These are phyloP conservation scores for Diplotaxis tenuifolia DNA, from an alignment of 345 rosid genomes.

Conservation along the genomic window DNA sequence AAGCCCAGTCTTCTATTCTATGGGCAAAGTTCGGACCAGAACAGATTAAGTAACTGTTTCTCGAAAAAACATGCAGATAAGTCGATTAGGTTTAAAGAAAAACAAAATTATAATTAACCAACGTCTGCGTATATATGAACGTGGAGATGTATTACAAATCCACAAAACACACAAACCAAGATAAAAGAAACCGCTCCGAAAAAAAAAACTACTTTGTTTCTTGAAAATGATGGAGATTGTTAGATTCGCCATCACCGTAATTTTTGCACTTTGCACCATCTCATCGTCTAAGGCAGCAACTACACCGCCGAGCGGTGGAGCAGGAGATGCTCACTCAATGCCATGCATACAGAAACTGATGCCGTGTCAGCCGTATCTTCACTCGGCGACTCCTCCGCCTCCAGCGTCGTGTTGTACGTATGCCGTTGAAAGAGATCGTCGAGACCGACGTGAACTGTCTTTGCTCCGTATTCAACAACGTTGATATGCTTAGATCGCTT, in stretches of 20 bases:
- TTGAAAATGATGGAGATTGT: conserved; percentile 13
- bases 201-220: neutral
- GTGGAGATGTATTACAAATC: neutral
- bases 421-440: conserved; percentile 45
- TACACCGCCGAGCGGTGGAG: conserved; percentile 17
- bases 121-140: conserved; percentile 2
- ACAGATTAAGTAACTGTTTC: conserved; percentile 1
- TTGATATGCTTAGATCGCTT: conserved; percentile 36
- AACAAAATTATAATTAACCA: neutral
- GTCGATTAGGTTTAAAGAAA: neutral
- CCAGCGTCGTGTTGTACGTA: conserved; percentile 55
- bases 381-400: conserved; percentile 28
- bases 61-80: conserved; percentile 12
- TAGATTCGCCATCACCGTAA: conserved; percentile 7
- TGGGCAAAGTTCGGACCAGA: conserved; percentile 12
- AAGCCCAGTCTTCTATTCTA: conserved; percentile 22
- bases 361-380: conserved; percentile 53
- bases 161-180: neutral
- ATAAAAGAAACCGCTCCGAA: neutral
- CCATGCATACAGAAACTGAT: conserved; percentile 51
- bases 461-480: conserved; percentile 44
- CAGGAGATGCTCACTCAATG: conserved; percentile 27
- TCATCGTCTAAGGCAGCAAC: conserved; percentile 5
- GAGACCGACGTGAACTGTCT: conserved; percentile 42
- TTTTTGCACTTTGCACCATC: neutral